Base-by-base conservation (phyloP, 78 protist genomes). In the Neovahlkampfia damariscottae region DNA sequence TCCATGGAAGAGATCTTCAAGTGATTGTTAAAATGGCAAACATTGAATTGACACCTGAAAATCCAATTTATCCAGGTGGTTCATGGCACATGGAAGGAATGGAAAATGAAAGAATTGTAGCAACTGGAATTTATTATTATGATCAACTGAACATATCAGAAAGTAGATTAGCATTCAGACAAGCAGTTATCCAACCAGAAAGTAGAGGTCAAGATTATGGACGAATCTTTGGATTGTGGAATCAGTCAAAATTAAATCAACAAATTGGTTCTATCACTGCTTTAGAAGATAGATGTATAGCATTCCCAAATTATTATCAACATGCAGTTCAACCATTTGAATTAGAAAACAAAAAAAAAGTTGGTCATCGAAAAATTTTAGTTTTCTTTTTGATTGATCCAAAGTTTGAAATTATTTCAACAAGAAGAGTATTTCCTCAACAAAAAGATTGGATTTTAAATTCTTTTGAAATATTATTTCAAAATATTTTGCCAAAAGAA, bases 21-120 rank as follows among this genome's bases (percentile, higher is more conserved):
- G 87, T 78, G 36, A 83, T 83, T 28, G 87, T 83, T 32, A 83
- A 83, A 75, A 30, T 78, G 74, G 87, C 84, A 4, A 72, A 78
- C 50, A 69, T 78, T 32, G 39, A 3, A 27, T 69, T 83, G 73
- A 77, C 79, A 0, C 83, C 82, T 5, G 82, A 75, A 10, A 68
- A 62, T 3, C 82, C 86, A 10, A 68, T 8, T 0, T 83, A 70
- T 50, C 9, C 67, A 8, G 86, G 86, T 6, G 86, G 86, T 28
- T 8, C 2, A 8, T 83, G 86, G 86, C 86, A 83, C 62, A 70
- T 83, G 32, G 86, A 83, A 19, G 86, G 86, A 5, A 72, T 83
- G 84, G 40, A 5, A 40, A 72, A 79, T 58, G 86, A 83, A 0
- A 2, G 84, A 10, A 83, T 83, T 40, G 84, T 83, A 6, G 75